Conservation (phyloP, 2,329 filamentous ascomycete species). For the Diaporthe sp. region DNA sequence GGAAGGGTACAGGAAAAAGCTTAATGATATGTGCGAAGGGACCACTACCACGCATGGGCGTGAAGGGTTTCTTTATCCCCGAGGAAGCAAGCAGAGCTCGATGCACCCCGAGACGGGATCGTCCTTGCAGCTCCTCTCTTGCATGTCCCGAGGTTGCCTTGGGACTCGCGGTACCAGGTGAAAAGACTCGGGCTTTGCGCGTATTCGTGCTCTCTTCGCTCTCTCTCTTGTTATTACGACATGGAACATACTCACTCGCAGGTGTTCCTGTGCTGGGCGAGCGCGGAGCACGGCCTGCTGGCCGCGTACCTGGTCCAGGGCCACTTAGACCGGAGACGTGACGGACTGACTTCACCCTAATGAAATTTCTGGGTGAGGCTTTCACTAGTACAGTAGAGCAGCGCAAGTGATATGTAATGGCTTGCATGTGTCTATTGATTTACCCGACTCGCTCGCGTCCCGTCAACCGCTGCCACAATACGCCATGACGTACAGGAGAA, state of each 20-base stretch:
- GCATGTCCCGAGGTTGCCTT: slow-evolving; percentile 15
- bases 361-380: not conserved
- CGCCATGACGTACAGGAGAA: slow-evolving; percentile 1
- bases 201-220: not conserved
- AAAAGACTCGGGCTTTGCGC: not conserved
- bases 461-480: not conserved
- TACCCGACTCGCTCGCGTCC: not conserved
- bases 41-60: not conserved
- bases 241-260: no score
- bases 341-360: not conserved
- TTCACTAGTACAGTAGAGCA: not conserved
- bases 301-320: not conserved
- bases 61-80: not conserved
- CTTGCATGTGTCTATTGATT: not conserved
- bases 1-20: no score
- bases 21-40: slow-evolving; percentile 5
- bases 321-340: not conserved
- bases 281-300: not conserved
- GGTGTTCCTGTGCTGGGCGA: not conserved
- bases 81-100: not conserved
- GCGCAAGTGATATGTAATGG: not conserved
- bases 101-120: slow-evolving; percentile 20
- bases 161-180: not conserved
- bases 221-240: not conserved
- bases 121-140: slow-evolving; percentile 14